These are phyloP conservation scores for Nakazawaea laoshanensis DNA, from an alignment of 805 yeast genomes.

Conservation along the genomic window DNA sequence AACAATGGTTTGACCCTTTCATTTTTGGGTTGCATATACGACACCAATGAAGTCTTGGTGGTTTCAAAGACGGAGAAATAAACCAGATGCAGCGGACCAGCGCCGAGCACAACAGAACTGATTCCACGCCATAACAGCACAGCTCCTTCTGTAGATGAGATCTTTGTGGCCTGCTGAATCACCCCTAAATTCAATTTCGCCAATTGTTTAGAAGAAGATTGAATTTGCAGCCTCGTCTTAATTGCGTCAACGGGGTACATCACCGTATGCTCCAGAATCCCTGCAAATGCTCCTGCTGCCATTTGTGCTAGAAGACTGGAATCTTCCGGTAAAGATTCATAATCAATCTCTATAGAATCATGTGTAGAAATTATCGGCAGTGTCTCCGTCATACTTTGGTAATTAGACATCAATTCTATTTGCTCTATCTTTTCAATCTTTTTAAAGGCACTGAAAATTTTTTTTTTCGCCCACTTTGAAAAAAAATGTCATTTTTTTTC, in stretches of 20 bases:
- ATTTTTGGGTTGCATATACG: conserved; percentile 24
- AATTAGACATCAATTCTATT: no score
- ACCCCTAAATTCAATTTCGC: conserved; percentile 26
- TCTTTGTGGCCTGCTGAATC: conserved; percentile 59
- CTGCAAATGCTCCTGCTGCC: conserved; percentile 96
- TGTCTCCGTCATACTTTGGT: no score
- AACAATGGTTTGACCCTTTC: conserved; percentile 19
- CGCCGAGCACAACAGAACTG: conserved; percentile 85
- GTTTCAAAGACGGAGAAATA: conserved; percentile 92
- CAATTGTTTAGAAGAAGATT: conserved; percentile 11
- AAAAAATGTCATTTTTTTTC: no score
- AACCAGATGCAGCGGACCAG: conserved; percentile 99
- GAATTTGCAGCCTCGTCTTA: conserved; percentile 88
- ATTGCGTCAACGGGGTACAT: conserved; percentile 97
- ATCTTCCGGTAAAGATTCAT: conserved; percentile 84
- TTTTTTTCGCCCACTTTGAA: no score
- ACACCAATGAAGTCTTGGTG: conserved; percentile 50
- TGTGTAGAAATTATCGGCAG: conserved; percentile 6
- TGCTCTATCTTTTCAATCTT: no score
- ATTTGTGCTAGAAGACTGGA: conserved; percentile 79
- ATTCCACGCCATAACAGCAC: conserved; percentile 90
- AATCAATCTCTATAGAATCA: conserved; percentile 51
- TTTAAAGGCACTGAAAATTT: no score
- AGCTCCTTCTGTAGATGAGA: conserved; percentile 85
- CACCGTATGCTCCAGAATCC: conserved; percentile 95